Base-by-base conservation (phyloP, 768 basidiomycete genomes). In the Amanita inopinata region DNA sequence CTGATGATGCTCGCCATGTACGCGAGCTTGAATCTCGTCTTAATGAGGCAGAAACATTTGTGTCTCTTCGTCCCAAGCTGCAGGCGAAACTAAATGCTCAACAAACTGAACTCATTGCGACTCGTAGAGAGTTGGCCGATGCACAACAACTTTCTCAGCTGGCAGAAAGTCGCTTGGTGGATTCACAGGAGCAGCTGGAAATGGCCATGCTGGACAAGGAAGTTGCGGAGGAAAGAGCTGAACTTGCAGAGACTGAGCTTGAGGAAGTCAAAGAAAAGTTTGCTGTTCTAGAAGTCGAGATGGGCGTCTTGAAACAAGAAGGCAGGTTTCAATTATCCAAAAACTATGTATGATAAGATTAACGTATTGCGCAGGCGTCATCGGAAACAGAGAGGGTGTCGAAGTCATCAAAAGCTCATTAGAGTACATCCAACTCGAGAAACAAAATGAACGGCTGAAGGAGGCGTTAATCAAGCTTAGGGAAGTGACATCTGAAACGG, bases 131-230 rank as follows among this genome's bases (percentile, higher is more conserved):
- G 44, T 66, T 90, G 22, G 74, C 83, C 2, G 90, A 94, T 51
- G 62, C 78, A 5, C 72, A 83, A 47, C 83, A 89, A 46, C 66
- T 90, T n/a, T 69, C 78, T 0, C 72, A 80, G 24, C 64, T 90
- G 24, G 66, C 80, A 0, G 87, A 93, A 49, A 64, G 63, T 11
- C 71, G 85, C 17, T 66, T 87, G 1, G 62, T 80, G 2, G 94
- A 98, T 57, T 58, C 83, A 1, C 78, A 85, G 40, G 94, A 97
- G 45, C 88, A 93, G 56, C 63, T 98, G 28, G 96, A 99, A 64
- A 91, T 97, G 83, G 72, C 80, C 2, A 87, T 87, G 73, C 63
- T 99, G 51, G 96, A 99, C 58, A 91, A 90, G 62, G 96, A 99
- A 59, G 80, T 98, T 28, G 93, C 94, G 0, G 96, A 98, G 56